Percentiles rank a stretch among this genome's conserved stretches.
Evolutionary conservation across 768 basidiomycete species (phyloP).

Genomic region (Amanita pallidorosea): DNA sequence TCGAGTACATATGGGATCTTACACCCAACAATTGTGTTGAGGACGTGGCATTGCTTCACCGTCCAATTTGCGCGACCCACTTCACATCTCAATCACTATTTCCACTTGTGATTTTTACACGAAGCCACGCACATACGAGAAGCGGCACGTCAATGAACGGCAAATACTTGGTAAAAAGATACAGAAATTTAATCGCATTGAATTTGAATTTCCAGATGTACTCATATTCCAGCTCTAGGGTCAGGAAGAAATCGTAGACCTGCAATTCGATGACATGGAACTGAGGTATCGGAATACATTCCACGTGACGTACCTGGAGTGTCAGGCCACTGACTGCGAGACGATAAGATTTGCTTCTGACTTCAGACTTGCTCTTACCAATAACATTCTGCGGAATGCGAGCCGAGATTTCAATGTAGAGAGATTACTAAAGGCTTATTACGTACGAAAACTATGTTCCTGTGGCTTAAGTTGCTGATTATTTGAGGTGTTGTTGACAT

Average conservation of each 20-base stretch:
- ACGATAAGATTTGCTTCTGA: not conserved
- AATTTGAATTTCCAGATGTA: constrained; percentile 15
- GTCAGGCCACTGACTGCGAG: not conserved
- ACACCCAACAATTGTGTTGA: not conserved
- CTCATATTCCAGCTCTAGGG: constrained; percentile 12
- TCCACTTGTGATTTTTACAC: not conserved
- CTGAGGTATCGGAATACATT: not conserved
- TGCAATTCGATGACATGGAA: not conserved
- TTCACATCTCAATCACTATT: not conserved
- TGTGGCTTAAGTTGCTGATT: too few relatives aligned
- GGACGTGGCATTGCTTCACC: not conserved
- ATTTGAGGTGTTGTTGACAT: too few relatives aligned
- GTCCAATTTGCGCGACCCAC: not conserved
- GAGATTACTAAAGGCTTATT: too few relatives aligned
- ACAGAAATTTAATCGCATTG: constrained; percentile 14
- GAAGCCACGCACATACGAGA: constrained; percentile 9
- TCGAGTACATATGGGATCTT: not conserved
- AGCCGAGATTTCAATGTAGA: not conserved
- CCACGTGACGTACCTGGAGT: not conserved
- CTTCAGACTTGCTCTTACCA: not conserved
- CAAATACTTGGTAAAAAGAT: constrained; percentile 16
- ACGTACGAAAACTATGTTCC: too few relatives aligned
- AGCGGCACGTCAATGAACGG: constrained; percentile 14
- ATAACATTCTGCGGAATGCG: not conserved
- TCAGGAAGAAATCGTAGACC: constrained; percentile 15